Evolutionary conservation across 2,329 filamentous ascomycete genomes (phyloP), one percentile per base, ranked within the genome.

Genomic region (Aaosphaeria arxii): DNA sequence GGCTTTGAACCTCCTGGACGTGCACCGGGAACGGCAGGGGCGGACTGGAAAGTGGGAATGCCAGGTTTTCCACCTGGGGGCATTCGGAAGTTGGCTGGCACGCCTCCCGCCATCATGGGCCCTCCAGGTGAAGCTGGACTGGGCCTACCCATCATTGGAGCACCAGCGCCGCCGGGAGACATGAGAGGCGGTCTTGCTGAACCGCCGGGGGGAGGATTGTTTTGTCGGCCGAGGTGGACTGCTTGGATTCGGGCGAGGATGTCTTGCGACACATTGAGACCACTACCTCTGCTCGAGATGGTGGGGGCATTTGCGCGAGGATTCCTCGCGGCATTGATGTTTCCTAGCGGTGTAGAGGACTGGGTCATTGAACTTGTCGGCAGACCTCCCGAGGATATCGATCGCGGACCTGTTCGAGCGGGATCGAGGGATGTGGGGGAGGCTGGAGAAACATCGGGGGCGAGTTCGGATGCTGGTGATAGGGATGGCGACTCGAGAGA

Each of bases 331-430:
- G 83, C 82, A 69, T 86, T 90, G 61, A 96, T 75, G 49, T 88
- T 81, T 38, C 90, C 90, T 4, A 91, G 76, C 38, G 89, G 85
- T 30, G 87, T 94, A n/a, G 91, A 96, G n/a, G 85, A 91, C 5
- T 87, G 74, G 47, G 83, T 89, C 83, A 95, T 91, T 48, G 71
- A 70, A 30, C 74, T 64, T 46, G 73, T 75, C 54, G 77, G 73
- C 4, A 61, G 63, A 9, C 59, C 59, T 47, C 56, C 60, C 17
- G 84, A 74, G 43, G 85, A 83, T 17, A 81, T 70, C 42, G 82
- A 81, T 57, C 84, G 81, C 39, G 84, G 68, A 5, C 83, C 78
- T 49, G 67, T 83, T 71, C 66, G 80, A 74, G 47, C 76, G 24
- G 56, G 48, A 5, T 67, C 63, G 13, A 62, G 51, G 30, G 63